phyloP scores from a whole-genome alignment of 768 basidiomycete genomes.

The Hebeloma cylindrosporum region DNA sequence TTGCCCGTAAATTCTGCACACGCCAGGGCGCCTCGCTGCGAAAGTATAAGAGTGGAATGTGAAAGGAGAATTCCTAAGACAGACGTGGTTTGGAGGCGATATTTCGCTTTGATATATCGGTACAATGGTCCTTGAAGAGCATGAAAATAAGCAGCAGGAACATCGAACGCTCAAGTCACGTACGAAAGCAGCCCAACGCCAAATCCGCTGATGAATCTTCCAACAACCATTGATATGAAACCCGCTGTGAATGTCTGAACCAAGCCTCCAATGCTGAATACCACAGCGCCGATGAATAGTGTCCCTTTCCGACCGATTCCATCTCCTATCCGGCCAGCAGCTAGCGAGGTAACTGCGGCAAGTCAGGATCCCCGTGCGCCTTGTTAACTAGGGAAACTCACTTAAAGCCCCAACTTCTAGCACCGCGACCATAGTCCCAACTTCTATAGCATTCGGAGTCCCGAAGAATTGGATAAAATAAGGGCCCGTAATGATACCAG shows the following conservation, averaged over 20 bases:
- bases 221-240: slow-evolving; percentile 77
- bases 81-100: slow-evolving; percentile 83
- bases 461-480: slow-evolving; percentile 81
- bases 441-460: slow-evolving; percentile 64
- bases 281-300: slow-evolving; percentile 73
- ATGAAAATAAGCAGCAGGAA: background rate
- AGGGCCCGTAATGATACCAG: slow-evolving; percentile 82
- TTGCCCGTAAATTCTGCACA: slow-evolving; percentile 96
- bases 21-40: slow-evolving; percentile 80
- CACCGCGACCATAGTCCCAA: slow-evolving; percentile 93
- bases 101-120: slow-evolving; percentile 96
- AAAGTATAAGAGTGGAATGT: slow-evolving; percentile 1
- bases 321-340: slow-evolving; percentile 85
- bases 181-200: slow-evolving; percentile 89
- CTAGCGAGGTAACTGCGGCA: slow-evolving; percentile 76
- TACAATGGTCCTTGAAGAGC: slow-evolving; percentile 68
- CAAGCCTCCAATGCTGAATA: slow-evolving; percentile 84
- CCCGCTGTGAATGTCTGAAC: slow-evolving; percentile 81
- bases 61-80: background rate
- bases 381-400: slow-evolving; percentile 39
- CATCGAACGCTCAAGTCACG: slow-evolving; percentile 26
- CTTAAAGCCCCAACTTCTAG: slow-evolving; percentile 90
- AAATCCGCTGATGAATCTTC: slow-evolving; percentile 79
- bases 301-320: slow-evolving; percentile 81
- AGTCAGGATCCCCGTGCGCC: no score